Base-by-base conservation (phyloP, 164 flowering plant genomes). In the Piper betle region DNA sequence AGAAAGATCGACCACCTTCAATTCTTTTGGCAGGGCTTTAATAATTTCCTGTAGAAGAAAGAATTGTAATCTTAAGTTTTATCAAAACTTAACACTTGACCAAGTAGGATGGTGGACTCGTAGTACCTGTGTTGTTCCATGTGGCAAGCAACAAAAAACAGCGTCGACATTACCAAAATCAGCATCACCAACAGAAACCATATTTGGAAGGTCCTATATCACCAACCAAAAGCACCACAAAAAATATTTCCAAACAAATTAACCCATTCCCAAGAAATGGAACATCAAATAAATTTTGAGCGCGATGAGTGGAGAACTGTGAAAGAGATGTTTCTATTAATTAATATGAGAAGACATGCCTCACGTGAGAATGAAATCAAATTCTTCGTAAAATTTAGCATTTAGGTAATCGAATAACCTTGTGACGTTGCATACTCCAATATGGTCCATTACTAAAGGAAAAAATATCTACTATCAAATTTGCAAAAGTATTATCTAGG, bases 111-210 rank as follows among this genome's bases (percentile, higher is more conserved):
- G n/a, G n/a, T n/a, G n/a, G n/a, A n/a, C n/a, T n/a, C n/a, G n/a
- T n/a, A n/a, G n/a, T 5, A 88, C 99, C 96, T 94, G 99, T 20
- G 99, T 91, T 54, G 99, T 94, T 69, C 97, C 99, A 82, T 94
- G 99, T 37, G 99, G 99, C 78, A 94, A 81, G 77, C 99, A 94
- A 70, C 99, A 94, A 74, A 94, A 91, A 11, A 91, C 96, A 57
- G 94, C 99, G 78, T 94, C 99, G 53, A 94, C 96, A 64, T 76
- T 66, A 59, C 91, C 79, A 80, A 91, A 91, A 58, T 91, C 79
- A 12, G 99, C 96, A 82, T 94, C 99, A 55, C 82, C 85, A 42
- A 91, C 61, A 38, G 96, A 82, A 71, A 94, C 79, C 91, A 91
- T 54, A 64, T 75, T 75, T 39, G 96, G 99, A 69, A 94, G 75